These are phyloP conservation scores for Trichoderma parareesei DNA, from an alignment of 495 filamentous ascomycete species.

Conservation along the genomic window DNA sequence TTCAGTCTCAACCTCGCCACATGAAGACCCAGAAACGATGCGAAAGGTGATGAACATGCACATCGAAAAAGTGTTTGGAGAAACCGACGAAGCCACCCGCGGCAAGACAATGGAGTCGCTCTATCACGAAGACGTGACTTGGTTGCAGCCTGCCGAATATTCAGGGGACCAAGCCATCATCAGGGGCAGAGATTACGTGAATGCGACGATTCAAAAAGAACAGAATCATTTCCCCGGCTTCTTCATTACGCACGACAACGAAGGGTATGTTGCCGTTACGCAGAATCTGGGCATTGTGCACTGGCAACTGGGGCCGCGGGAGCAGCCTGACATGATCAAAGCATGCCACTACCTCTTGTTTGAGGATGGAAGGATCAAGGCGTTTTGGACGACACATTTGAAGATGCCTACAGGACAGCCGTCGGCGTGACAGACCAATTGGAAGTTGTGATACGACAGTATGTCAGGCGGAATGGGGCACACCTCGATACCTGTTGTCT, in stretches of 20 bases:
- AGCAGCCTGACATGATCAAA: slow-evolving; percentile 1
- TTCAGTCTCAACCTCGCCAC: not conserved
- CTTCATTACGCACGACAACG: not conserved
- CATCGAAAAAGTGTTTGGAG: not conserved
- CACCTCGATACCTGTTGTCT: too few relatives aligned
- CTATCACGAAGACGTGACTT: not conserved
- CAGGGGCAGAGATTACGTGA: not conserved
- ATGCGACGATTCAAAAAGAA: slow-evolving; percentile 1
- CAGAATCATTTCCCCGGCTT: not conserved
- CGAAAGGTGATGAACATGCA: not conserved
- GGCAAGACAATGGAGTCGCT: not conserved
- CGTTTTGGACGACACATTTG: not conserved
- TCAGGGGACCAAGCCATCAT: not conserved
- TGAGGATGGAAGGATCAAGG: not conserved
- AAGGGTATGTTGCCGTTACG: not conserved
- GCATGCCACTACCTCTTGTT: not conserved
- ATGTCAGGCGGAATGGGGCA: too few relatives aligned
- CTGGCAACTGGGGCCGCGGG: not conserved
- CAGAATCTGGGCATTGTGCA: not conserved
- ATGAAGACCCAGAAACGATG: not conserved
- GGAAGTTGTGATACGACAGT: not conserved
- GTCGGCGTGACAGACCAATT: not conserved
- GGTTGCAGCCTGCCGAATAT: not conserved
- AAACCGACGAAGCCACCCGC: not conserved
- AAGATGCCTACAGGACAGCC: not conserved